These are phyloP conservation scores for Vigna mungo DNA, from an alignment of 306 rosid species.

Conservation along the genomic window DNA sequence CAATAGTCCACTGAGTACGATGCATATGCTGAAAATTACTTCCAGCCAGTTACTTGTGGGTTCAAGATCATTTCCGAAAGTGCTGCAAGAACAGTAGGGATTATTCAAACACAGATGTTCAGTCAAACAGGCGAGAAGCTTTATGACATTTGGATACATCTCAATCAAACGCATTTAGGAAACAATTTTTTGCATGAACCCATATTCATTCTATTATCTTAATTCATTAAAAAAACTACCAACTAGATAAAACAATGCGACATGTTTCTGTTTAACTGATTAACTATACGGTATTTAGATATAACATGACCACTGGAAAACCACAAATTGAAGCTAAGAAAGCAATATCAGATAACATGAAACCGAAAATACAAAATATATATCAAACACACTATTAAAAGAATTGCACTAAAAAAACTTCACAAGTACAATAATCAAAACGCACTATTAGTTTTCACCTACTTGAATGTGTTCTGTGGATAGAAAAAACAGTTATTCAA, in stretches of 20 bases:
- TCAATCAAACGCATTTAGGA: slow-evolving; percentile 16
- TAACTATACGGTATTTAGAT: too few relatives aligned
- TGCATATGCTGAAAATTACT: slow-evolving; percentile 90
- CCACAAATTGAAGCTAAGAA: not conserved
- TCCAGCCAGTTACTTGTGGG: slow-evolving; percentile 97
- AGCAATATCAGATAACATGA: not conserved
- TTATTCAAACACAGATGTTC: slow-evolving; percentile 2
- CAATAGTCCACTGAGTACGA: slow-evolving; percentile 83
- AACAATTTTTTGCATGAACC: slow-evolving; percentile 11
- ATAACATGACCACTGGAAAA: not conserved
- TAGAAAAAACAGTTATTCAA: not conserved
- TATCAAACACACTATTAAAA: not conserved
- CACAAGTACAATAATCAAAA: too few relatives aligned
- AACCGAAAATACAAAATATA: not conserved
- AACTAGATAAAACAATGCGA: not conserved
- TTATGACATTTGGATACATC: not conserved
- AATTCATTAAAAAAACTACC: slow-evolving; percentile 1
- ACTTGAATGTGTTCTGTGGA: not conserved
- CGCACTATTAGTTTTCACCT: not conserved
- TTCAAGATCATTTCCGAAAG: slow-evolving; percentile 98
- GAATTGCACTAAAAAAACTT: not conserved
- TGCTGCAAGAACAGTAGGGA: slow-evolving; percentile 60
- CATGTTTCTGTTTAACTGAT: not conserved
- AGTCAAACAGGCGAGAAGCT: not conserved
- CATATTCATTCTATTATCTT: not conserved